These are phyloP conservation scores for Huntiella savannae DNA, from an alignment of 2,329 filamentous ascomycete species.

Conservation along the genomic window DNA sequence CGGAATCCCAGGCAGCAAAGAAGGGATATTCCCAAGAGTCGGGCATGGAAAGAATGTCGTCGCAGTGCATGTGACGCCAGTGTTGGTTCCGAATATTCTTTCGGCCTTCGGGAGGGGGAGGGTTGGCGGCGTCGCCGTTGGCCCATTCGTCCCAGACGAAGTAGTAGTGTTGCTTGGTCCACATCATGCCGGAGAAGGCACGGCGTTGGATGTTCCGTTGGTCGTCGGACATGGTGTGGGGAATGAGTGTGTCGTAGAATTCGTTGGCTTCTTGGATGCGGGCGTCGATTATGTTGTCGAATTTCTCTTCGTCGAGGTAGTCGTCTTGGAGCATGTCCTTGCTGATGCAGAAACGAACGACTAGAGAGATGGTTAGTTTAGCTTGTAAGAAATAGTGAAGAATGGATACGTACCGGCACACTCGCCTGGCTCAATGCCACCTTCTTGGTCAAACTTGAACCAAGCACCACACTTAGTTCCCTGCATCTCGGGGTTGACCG, in stretches of 20 bases:
- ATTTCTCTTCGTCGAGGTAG: constrained; percentile 79
- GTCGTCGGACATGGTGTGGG: constrained; percentile 82
- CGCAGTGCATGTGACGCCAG: constrained; percentile 89
- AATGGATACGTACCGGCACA: constrained; percentile 54
- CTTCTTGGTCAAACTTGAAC: constrained; percentile 79
- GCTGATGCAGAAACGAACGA: constrained; percentile 80
- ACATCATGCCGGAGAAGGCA: constrained; percentile 92
- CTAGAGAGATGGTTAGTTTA: constrained; percentile 20
- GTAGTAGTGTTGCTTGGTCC: constrained; percentile 93
- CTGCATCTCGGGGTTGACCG: constrained; percentile 58
- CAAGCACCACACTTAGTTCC: constrained; percentile 85
- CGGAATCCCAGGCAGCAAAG: constrained; percentile 93
- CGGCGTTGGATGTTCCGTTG: constrained; percentile 88
- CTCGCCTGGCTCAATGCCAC: constrained; percentile 73
- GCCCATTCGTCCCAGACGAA: constrained; percentile 98
- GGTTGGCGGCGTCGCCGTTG: constrained; percentile 75
- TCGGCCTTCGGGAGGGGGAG: constrained; percentile 61
- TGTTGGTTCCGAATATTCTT: constrained; percentile 70
- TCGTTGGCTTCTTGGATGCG: constrained; percentile 83
- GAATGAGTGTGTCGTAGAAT: constrained; percentile 86
- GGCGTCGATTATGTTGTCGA: constrained; percentile 78
- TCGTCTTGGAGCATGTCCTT: constrained; percentile 40
- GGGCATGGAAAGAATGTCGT: constrained; percentile 92
- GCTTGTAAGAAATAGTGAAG: not conserved
- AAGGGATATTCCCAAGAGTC: constrained; percentile 98